Evolutionary conservation across 176 grass and related monocot species (phyloP).

Genomic region (Carex cristatella): DNA sequence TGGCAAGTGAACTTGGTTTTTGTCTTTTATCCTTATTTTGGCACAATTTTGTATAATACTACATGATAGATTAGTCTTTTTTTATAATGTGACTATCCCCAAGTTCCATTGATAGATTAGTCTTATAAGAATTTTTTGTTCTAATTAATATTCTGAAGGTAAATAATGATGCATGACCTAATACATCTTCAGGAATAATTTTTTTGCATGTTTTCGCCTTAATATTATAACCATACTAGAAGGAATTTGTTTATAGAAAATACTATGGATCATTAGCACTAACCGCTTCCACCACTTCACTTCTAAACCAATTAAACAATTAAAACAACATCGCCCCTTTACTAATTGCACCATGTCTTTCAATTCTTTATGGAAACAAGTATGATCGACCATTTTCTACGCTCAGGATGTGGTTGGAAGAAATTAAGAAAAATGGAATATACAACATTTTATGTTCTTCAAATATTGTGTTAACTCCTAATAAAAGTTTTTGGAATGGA

Average conservation of each 20-base stretch:
- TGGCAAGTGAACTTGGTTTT: too few species aligned
- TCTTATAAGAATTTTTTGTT: not conserved
- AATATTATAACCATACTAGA: not conserved
- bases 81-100: too few species aligned
- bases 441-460: not conserved
- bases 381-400: not conserved
- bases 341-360: too few species aligned
- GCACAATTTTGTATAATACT: not conserved
- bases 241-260: not conserved
- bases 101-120: not conserved
- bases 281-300: not conserved
- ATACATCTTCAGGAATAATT: too few species aligned
- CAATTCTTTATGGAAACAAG: too few species aligned
- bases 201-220: not conserved
- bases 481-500: not conserved
- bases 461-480: not conserved
- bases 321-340: too few species aligned
- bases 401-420: not conserved
- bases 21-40: too few species aligned
- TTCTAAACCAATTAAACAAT: not conserved
- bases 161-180: not conserved
- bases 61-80: not conserved
- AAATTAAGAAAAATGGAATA: not conserved
- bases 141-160: not conserved
- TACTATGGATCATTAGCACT: not conserved